phyloP scores from a whole-genome alignment of 805 yeast species.

The Tetrapisispora fleetii region DNA sequence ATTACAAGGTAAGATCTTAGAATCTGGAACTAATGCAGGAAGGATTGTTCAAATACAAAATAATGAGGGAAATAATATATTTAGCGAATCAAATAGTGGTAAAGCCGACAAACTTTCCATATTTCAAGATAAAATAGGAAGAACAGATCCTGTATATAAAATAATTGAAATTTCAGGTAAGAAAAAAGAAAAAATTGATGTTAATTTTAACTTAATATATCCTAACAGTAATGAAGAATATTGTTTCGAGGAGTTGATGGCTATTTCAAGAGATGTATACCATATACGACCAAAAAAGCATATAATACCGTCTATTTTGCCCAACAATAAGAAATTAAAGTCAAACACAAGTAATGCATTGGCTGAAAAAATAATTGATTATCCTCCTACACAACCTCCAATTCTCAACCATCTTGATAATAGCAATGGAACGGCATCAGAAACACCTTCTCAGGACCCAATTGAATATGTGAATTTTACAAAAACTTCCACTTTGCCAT shows the following conservation, averaged over 20 bases:
- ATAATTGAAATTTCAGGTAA: conserved; percentile 47
- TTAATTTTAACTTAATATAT: conserved; percentile 51
- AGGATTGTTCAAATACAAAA: conserved; percentile 34
- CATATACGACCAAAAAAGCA: not conserved
- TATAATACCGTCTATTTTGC: not conserved
- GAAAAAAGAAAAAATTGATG: conserved; percentile 46
- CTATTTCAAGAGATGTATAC: conserved; percentile 35
- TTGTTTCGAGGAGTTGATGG: conserved; percentile 57
- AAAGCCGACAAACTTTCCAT: conserved; percentile 26
- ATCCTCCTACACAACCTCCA: conserved; percentile 4
- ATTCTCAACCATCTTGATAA: not conserved
- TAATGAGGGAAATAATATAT: too few relatives aligned
- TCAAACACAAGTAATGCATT: not conserved
- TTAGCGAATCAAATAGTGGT: not conserved
- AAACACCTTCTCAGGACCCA: not conserved
- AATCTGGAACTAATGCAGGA: conserved; percentile 38
- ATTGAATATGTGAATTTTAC: conserved; percentile 10
- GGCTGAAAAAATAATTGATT: not conserved
- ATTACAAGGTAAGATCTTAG: conserved; percentile 47
- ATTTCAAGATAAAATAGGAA: conserved; percentile 32
- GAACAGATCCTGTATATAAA: conserved; percentile 37
- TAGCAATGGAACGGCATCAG: conserved; percentile 2
- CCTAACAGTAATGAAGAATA: conserved; percentile 40
- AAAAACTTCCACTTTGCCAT: conserved; percentile 36
- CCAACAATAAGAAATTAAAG: not conserved